Conservation (phyloP, 257 asterid species). For the Oldenlandia corymbosa region DNA sequence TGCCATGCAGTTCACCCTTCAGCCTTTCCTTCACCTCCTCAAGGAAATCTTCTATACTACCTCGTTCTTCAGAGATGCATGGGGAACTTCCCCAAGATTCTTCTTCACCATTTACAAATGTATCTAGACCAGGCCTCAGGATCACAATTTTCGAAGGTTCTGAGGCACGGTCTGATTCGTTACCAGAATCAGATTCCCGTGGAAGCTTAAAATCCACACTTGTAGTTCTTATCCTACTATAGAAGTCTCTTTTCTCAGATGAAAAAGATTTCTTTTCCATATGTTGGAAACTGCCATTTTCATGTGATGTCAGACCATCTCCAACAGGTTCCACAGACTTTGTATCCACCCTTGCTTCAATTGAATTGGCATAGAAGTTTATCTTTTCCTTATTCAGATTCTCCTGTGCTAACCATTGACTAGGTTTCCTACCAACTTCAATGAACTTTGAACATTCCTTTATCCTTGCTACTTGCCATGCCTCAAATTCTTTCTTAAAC, state of each 20-base stretch:
- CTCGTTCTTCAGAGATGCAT: slow-evolving; percentile 58
- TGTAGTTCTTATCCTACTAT: slow-evolving; percentile 25
- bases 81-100: slow-evolving; percentile 78
- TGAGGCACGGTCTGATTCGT: slow-evolving; percentile 29
- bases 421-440: slow-evolving; percentile 45
- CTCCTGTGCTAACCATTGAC: slow-evolving; percentile 73
- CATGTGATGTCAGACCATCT: slow-evolving; percentile 17
- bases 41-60: slow-evolving; percentile 76
- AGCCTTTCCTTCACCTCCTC: slow-evolving; percentile 91
- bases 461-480: slow-evolving; percentile 76
- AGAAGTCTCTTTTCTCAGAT: slow-evolving; percentile 30
- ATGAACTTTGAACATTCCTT: slow-evolving; percentile 52
- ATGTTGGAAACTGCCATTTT: slow-evolving; percentile 28
- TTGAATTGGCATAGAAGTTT: slow-evolving; percentile 45
- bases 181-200: slow-evolving; percentile 21
- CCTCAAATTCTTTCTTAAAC: slow-evolving; percentile 94
- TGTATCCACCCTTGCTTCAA: slow-evolving; percentile 23
- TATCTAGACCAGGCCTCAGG: slow-evolving; percentile 80
- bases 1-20: slow-evolving; percentile 73
- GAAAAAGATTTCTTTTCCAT: slow-evolving; percentile 23
- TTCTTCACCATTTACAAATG: slow-evolving; percentile 38
- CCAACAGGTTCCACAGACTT: slow-evolving; percentile 27
- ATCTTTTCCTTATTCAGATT: slow-evolving; percentile 73
- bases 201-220: slow-evolving; percentile 28
- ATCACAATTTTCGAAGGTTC: slow-evolving; percentile 70